A percentile compares a stretch with the other conserved stretches of the same genome.
These are phyloP conservation scores for Brassica juncea DNA, from an alignment of 345 rosid genomes.

Conservation along the genomic window DNA sequence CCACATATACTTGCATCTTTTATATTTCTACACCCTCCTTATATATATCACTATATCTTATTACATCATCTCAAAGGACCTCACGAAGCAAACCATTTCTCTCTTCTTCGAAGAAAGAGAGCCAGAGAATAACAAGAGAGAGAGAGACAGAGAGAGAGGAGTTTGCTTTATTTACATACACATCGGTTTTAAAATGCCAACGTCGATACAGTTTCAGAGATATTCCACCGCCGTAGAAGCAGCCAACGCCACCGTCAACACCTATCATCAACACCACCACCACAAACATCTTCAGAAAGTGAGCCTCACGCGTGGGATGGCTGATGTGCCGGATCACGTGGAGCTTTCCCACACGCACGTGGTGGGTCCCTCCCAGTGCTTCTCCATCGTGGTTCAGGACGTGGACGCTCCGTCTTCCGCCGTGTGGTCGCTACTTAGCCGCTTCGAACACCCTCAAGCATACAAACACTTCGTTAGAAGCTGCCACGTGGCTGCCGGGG, in stretches of 20 bases:
- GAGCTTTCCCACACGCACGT: constrained; percentile 52
- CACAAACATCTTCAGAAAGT: constrained; percentile 43
- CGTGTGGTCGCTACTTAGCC: constrained; percentile 82
- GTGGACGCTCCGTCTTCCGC: constrained; percentile 62
- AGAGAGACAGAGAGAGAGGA: neutral
- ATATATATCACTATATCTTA: constrained; percentile 10
- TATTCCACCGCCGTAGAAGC: constrained; percentile 30
- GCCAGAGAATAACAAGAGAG: neutral
- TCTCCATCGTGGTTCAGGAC: constrained; percentile 58
- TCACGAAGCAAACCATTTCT: constrained; percentile 22
- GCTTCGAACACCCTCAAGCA: constrained; percentile 80
- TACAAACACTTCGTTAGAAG: constrained; percentile 79
- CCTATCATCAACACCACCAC: neutral
- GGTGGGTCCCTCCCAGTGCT: constrained; percentile 64
- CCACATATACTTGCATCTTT: constrained; percentile 38
- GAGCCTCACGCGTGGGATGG: constrained; percentile 37
- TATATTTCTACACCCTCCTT: constrained; percentile 4
- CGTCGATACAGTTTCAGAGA: constrained; percentile 56
- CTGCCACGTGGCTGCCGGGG: constrained; percentile 69
- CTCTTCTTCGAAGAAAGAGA: neutral
- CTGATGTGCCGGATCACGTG: constrained; percentile 54
- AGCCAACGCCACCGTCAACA: constrained; percentile 22
- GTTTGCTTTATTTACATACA: constrained; percentile 1
- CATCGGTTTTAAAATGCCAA: constrained; percentile 54
- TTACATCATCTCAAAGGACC: neutral